phyloP scores from a whole-genome alignment of 2,329 filamentous ascomycete species.

The Periconia sp. region DNA sequence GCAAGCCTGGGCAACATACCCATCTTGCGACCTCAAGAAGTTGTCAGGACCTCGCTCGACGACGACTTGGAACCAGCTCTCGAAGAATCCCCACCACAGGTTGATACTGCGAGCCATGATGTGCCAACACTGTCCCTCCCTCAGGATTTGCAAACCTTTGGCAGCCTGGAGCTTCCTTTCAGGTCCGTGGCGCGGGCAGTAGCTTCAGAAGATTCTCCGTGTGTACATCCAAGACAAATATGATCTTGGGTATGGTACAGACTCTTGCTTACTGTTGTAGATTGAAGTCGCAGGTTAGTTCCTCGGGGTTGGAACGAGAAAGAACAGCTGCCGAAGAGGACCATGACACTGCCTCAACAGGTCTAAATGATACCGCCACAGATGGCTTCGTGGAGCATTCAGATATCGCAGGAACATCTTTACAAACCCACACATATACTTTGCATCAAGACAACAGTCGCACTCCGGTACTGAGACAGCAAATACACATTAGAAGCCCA shows the following conservation, averaged over 20 bases:
- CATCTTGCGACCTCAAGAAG: slow-evolving; percentile 27
- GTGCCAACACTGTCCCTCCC: neutral
- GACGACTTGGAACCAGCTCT: slow-evolving; percentile 4
- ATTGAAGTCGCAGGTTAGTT: slow-evolving; percentile 1
- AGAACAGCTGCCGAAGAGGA: slow-evolving; percentile 11
- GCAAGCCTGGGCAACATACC: slow-evolving; percentile 28
- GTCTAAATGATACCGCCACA: slow-evolving; percentile 8
- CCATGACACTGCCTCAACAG: slow-evolving; percentile 3
- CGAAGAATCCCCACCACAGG: neutral
- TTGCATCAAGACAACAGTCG: slow-evolving; percentile 10
- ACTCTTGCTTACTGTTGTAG: neutral
- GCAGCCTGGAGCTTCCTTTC: slow-evolving; percentile 23
- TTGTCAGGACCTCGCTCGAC: slow-evolving; percentile 17
- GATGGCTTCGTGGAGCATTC: slow-evolving; percentile 17
- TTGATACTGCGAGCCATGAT: neutral
- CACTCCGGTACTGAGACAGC: slow-evolving; percentile 19
- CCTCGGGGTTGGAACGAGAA: slow-evolving; percentile 8
- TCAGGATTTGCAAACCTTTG: neutral
- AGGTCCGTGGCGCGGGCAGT: slow-evolving; percentile 16
- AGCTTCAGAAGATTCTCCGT: slow-evolving; percentile 7
- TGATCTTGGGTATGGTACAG: neutral
- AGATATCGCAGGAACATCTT: slow-evolving; percentile 10
- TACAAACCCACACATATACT: slow-evolving; percentile 4
- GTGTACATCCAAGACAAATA: slow-evolving; percentile 13
- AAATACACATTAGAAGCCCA: slow-evolving; percentile 17